These are phyloP conservation scores for Endoconidiophora laricicola DNA, from an alignment of 2,329 filamentous ascomycete species.

Conservation along the genomic window DNA sequence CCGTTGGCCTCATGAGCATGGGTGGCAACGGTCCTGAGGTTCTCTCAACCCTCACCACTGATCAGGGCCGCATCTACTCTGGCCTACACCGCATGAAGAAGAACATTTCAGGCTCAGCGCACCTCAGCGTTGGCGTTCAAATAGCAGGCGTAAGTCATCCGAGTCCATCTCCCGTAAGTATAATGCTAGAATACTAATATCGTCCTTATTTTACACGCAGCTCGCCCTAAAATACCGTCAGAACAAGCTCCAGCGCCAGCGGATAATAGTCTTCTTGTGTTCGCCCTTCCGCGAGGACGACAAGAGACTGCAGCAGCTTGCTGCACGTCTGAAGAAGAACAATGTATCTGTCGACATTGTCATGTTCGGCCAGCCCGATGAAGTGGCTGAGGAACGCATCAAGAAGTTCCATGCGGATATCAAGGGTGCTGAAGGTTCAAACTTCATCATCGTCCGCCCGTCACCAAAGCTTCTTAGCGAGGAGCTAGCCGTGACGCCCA, in stretches of 20 bases:
- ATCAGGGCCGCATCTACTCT: constrained; percentile 88
- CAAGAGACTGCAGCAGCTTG: constrained; percentile 72
- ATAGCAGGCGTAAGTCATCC: constrained; percentile 62
- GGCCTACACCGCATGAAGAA: constrained; percentile 75
- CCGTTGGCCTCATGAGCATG: constrained; percentile 97
- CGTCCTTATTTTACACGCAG: constrained; percentile 28
- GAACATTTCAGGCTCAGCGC: constrained; percentile 78
- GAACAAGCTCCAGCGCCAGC: constrained; percentile 91
- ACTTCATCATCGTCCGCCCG: constrained; percentile 79
- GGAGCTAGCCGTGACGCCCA: constrained; percentile 74
- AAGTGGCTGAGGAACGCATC: constrained; percentile 81
- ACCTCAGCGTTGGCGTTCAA: constrained; percentile 87
- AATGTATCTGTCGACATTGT: constrained; percentile 89
- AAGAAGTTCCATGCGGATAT: constrained; percentile 86
- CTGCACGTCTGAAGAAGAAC: constrained; percentile 98
- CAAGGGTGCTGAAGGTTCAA: constrained; percentile 78
- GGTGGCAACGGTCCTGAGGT: constrained; percentile 95
- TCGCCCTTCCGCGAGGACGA: constrained; percentile 81
- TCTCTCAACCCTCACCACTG: constrained; percentile 85
- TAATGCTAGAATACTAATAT: constrained; percentile 13
- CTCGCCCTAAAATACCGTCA: constrained; percentile 93
- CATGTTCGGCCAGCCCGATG: constrained; percentile 83
- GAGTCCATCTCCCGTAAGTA: neutral
- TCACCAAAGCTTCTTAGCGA: constrained; percentile 87
- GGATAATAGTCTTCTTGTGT: constrained; percentile 94